Evolutionary conservation across 495 filamentous ascomycete species (phyloP).

Genomic region (Podospora anserina): DNA sequence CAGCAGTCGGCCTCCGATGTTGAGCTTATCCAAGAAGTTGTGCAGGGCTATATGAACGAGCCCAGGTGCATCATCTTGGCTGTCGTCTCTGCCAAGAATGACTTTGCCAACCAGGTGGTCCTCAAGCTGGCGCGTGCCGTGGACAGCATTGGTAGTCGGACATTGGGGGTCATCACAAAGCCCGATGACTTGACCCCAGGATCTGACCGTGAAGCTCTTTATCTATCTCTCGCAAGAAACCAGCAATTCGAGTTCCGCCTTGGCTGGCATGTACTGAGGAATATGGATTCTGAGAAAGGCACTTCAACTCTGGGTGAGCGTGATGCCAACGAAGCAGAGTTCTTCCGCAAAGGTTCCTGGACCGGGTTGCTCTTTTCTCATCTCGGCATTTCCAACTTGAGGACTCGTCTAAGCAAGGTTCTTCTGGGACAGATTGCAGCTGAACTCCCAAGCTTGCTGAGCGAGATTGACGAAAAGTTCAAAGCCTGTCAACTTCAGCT

Average conservation of each 20-base stretch:
- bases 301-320: conserved; percentile 37
- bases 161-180: conserved; percentile 84
- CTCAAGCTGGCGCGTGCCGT: conserved; percentile 69
- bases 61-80: conserved; percentile 61
- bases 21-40: conserved; percentile 50
- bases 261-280: conserved; percentile 71
- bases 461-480: conserved; percentile 50
- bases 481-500: conserved; percentile 36
- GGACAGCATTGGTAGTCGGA: conserved; percentile 70
- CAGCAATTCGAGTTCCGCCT: conserved; percentile 59
- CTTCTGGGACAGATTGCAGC: conserved; percentile 54
- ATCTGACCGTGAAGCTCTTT: conserved; percentile 49
- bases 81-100: conserved; percentile 62
- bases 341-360: conserved; percentile 48
- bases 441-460: conserved; percentile 58
- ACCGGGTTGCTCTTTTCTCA: conserved; percentile 22
- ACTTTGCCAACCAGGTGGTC: conserved; percentile 61
- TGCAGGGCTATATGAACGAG: conserved; percentile 59
- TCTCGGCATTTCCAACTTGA: conserved; percentile 49
- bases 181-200: conserved; percentile 60
- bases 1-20: conserved; percentile 48
- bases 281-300: conserved; percentile 53
- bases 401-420: conserved; percentile 53
- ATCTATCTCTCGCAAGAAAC: conserved; percentile 56
- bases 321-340: conserved; percentile 39